Evolutionary conservation across 2,329 filamentous ascomycete species (phyloP), one percentile per base, ranked within the genome.

Genomic region (Metarhizium brunneum): DNA sequence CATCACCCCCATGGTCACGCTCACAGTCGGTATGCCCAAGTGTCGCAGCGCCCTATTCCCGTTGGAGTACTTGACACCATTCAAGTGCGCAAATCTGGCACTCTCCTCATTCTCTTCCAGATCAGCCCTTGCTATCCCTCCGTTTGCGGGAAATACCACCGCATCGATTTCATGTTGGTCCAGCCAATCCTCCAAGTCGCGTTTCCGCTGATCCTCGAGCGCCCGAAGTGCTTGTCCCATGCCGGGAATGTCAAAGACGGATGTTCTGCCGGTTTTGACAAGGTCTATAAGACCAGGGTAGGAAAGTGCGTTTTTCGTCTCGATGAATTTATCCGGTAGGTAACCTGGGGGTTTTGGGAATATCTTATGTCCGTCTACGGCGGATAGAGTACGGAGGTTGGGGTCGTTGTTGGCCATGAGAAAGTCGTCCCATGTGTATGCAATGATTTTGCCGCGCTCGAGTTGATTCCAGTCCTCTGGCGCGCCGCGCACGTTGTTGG

Each of bases 1-100:
- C 69, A 80, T 71, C 2, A 73, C 50, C 0, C 78, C 78, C 78
- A 81, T 81, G 0, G 77, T 73, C 3, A 81, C 75, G 2, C 71
- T 77, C 8, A 82, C 69, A 0, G 76, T 79, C 0, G 79, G 80
- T 2, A 82, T 71, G 10, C 79, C 79, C 7, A 81, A 66, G 56
- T 82, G 78, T n/a, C 78, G 67, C 13, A 83, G 66, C 0, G 74
- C 76, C 3, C 77, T 68, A 59, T 81, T 80, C 0, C 78, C 78
- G 56, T 81, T 78, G 3, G 72, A 76, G 58, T 80, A 82, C 53
- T 72, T 74, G 6, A 81, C 73, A 0, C 79, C 78, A 54, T 81
- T 61, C 5, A 54, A 54, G 59, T 59, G 59, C n/a, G 59, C 59
- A 53, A 58, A 54, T 16, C 51, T 53, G 10, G 59, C 56, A 35